Evolutionary conservation across 2,329 filamentous ascomycete species (phyloP).

Genomic region (Penicillium psychrosexuale): DNA sequence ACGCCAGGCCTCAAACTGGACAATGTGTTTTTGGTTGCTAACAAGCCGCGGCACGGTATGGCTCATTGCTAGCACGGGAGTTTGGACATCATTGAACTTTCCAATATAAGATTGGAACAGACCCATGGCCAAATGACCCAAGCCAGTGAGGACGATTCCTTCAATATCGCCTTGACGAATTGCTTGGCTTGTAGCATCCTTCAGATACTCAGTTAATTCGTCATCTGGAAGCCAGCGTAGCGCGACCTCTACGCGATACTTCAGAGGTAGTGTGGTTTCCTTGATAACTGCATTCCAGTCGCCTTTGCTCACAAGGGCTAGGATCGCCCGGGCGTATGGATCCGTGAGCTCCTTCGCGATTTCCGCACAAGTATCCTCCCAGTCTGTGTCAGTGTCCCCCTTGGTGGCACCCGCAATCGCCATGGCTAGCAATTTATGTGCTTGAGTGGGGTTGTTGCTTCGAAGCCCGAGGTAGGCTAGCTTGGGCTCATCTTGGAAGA

Average conservation of each 20-base stretch:
- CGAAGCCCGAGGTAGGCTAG: constrained; percentile 57
- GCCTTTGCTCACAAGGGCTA: constrained; percentile 58
- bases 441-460: constrained; percentile 52
- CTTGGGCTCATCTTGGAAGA: constrained; percentile 59
- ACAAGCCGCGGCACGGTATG: constrained; percentile 59
- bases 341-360: constrained; percentile 62
- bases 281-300: constrained; percentile 59
- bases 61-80: constrained; percentile 58
- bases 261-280: constrained; percentile 57
- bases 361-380: constrained; percentile 60
- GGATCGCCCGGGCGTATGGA: constrained; percentile 59
- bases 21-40: constrained; percentile 50
- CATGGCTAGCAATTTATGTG: constrained; percentile 56
- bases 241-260: constrained; percentile 60
- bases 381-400: constrained; percentile 53
- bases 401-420: constrained; percentile 48
- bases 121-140: constrained; percentile 56
- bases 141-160: constrained; percentile 60
- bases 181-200: constrained; percentile 51
- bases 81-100: constrained; percentile 60
- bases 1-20: constrained; percentile 58
- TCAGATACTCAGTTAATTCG: constrained; percentile 52
- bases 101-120: constrained; percentile 60
- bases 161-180: constrained; percentile 58
- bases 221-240: constrained; percentile 51